A percentile compares a stretch with the other conserved stretches of the same genome.
phyloP scores from a whole-genome alignment of 495 filamentous ascomycete genomes.

The Penicillium angulare region DNA sequence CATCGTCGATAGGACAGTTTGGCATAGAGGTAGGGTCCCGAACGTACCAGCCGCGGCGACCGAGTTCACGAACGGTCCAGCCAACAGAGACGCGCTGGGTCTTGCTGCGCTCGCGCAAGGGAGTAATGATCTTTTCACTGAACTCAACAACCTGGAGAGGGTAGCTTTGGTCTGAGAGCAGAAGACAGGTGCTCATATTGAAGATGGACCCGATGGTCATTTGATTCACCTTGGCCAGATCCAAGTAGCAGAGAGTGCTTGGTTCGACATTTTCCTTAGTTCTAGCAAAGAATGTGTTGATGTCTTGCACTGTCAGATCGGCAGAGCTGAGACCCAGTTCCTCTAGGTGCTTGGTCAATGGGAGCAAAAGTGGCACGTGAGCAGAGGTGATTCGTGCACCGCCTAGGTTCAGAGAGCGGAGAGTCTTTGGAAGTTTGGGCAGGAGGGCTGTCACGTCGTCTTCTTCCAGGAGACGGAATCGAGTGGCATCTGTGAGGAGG shows the following conservation, averaged over 20 bases:
- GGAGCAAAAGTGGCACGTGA: conserved; percentile 63
- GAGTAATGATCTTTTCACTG: conserved; percentile 65
- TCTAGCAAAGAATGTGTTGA: conserved; percentile 54
- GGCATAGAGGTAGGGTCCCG: conserved; percentile 46
- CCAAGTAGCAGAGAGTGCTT: conserved; percentile 72
- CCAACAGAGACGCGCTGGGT: conserved; percentile 52
- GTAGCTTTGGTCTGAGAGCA: conserved; percentile 60
- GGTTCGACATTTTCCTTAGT: conserved; percentile 31
- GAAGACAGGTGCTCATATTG: conserved; percentile 49
- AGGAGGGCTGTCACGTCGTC: conserved; percentile 66
- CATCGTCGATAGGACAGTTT: conserved; percentile 39
- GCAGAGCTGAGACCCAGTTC: conserved; percentile 72
- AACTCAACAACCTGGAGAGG: conserved; percentile 82
- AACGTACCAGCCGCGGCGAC: conserved; percentile 70
- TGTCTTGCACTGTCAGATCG: conserved; percentile 60
- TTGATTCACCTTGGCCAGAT: conserved; percentile 60
- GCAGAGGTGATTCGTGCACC: conserved; percentile 66
- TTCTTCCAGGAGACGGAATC: conserved; percentile 67
- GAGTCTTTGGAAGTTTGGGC: conserved; percentile 62
- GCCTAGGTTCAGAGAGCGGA: conserved; percentile 75
- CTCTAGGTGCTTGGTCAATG: conserved; percentile 76
- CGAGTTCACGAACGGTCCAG: conserved; percentile 69
- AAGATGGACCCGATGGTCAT: conserved; percentile 65
- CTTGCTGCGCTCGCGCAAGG: conserved; percentile 52
- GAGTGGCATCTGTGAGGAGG: conserved; percentile 69